Base-by-base conservation (phyloP, 2,329 filamentous ascomycete species). In the Cercospora beticola region DNA sequence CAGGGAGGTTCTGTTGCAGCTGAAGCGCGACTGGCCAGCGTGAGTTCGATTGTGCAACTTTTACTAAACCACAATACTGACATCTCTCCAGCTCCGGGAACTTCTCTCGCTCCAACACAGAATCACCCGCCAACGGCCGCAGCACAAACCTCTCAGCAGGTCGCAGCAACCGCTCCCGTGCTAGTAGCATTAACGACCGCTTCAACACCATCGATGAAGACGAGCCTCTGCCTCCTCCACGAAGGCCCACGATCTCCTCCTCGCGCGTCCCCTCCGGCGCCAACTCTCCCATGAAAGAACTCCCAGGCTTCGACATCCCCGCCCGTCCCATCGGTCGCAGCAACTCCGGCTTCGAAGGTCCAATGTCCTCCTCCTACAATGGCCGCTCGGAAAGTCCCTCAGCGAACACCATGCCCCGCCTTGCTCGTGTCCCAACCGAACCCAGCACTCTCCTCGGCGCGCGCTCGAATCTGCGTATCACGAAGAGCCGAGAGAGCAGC, bases 1-100 rank as follows among this genome's bases (percentile, higher is more conserved):
- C 78, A 88, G 91, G 64, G 94, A 97, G 73, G 91, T 96, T 73
- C 86, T 98, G 65, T 73, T 90, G 71, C 87, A 88, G 72, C 79
- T 91, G 71, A 90, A 87, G 82, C 85, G 86, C 74, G 88, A 91
- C 70, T 92, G 90, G 89, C 89, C 89, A 68, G 85, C 83, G 75
- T 80, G 83, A 82, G 88, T 89, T 6, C 8, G 28, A 33, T 59
- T 6, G 80, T 26, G 14, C 23, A 62, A 46, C 61, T 4, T 31
- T 16, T 31, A 6, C 18, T 36, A 36, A 36, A 64, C 59, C 66
- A 72, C 23, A 12, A 9, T 40, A 56, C 58, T 66, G 40, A 66
- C 64, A 23, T 40, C 0, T 10, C 26, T 5, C 4, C 14, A 62
- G 54, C 43, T 66, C 61, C 49, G 33, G 31, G 18, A 23, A 31